phyloP scores from a whole-genome alignment of 2,329 filamentous ascomycete species.

The Thelonectria discophora region DNA sequence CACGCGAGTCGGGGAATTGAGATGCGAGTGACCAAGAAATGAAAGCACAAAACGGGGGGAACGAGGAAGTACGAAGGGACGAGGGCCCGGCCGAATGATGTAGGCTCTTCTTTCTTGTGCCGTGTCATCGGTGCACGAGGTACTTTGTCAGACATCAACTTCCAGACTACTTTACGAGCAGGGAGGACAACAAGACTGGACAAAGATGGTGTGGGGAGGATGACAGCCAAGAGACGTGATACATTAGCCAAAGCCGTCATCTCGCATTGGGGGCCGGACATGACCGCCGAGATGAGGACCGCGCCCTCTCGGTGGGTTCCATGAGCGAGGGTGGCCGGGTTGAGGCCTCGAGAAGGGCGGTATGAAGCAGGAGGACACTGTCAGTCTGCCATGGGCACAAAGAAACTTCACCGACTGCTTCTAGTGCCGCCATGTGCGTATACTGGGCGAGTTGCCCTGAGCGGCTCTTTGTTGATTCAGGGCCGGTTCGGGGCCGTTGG shows the following conservation, averaged over 20 bases:
- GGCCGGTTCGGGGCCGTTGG: neutral
- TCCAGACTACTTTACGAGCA: conserved; percentile 11
- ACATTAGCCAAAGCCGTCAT: conserved; percentile 9
- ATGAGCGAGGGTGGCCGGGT: conserved; percentile 1
- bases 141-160: conserved; percentile 9
- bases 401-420: conserved; percentile 19
- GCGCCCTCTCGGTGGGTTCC: conserved; percentile 18
- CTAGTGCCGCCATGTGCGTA: conserved; percentile 7
- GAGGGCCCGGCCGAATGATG: conserved; percentile 34
- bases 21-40: conserved; percentile 17
- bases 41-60: conserved; percentile 5
- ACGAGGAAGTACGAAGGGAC: conserved; percentile 2
- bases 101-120: conserved; percentile 16
- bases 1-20: conserved; percentile 21
- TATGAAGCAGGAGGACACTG: conserved; percentile 24
- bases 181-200: conserved; percentile 19
- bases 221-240: conserved; percentile 27
- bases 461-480: conserved; percentile 4
- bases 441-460: neutral
- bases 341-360: conserved; percentile 25
- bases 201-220: conserved; percentile 33
- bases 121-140: neutral
- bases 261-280: conserved; percentile 21
- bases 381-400: conserved; percentile 24
- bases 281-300: conserved; percentile 15